Base-by-base conservation (phyloP, 1,284 basidiomycete species). In the Wolfiporia cocos region DNA sequence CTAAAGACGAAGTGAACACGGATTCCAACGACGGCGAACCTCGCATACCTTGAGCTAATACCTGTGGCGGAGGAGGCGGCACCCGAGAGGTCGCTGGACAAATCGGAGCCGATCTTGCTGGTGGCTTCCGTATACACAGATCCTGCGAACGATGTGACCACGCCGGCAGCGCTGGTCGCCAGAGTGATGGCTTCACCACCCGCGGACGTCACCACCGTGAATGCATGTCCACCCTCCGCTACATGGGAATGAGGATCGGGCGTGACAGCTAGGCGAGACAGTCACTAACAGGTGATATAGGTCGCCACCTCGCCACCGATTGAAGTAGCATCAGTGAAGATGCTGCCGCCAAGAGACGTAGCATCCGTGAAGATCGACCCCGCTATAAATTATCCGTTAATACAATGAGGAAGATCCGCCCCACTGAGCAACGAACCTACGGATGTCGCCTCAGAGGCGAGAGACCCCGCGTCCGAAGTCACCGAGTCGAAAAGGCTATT, bases 101-200 rank as follows among this genome's bases (percentile, higher is more conserved):
- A 5, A 5, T 11, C 37, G 26, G 33, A 34, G 4, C 31, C 43
- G 12, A 21, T 35, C 3, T 11, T 35, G 22, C 34, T 33, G 24
- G 45, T 51, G 17, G 45, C 47, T 7, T 35, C 37, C 10, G 72
- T 77, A 55, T 68, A 78, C 3, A 67, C 57, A 1, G 70, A 70
- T 14, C 76, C 78, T 22, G 67, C 76, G 43, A 71, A 71, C 19
- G 70, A 70, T 9, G 76, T 80, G 6, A 62, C 67, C 22, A 62
- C 57, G 15, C 73, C 76, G 11, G 59, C 70, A 14, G 64, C 65
- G 44, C 59, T 59, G 4, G 65, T 63, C 5, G 78, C 67, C 11
- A 82, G 61, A 2, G 79, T 82, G 46, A 74, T 59, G 3, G 67
- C 79, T 31, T 69, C 39, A 9, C 77, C 81, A 19, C 71, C 81